phyloP scores from a whole-genome alignment of 1,284 basidiomycete genomes.

The Trichosporon sp. region DNA sequence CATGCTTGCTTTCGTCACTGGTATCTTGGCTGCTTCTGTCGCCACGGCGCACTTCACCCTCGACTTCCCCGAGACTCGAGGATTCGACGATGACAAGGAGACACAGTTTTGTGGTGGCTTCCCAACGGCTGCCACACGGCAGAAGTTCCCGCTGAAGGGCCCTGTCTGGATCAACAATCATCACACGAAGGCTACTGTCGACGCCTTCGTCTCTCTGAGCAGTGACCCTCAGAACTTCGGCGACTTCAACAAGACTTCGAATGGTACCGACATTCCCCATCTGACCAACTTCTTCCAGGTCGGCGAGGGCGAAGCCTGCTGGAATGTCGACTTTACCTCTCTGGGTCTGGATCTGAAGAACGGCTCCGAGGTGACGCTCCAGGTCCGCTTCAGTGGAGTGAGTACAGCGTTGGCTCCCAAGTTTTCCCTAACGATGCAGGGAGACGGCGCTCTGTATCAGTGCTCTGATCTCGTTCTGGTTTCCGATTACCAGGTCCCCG shows the following conservation, averaged over 20 bases:
- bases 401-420: constrained; percentile 9
- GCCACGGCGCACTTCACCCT: constrained; percentile 65
- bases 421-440: constrained; percentile 48
- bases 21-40: constrained; percentile 26
- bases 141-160: constrained; percentile 60
- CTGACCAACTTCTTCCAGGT: constrained; percentile 54
- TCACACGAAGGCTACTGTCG: constrained; percentile 49
- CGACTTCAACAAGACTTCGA: constrained; percentile 56
- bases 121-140: constrained; percentile 51
- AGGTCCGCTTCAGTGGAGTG: constrained; percentile 36
- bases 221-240: constrained; percentile 56
- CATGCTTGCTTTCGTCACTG: not conserved
- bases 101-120: constrained; percentile 49
- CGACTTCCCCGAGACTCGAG: constrained; percentile 60
- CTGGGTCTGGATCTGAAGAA: constrained; percentile 53
- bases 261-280: constrained; percentile 34
- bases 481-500: constrained; percentile 50
- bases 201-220: constrained; percentile 54
- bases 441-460: constrained; percentile 66
- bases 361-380: constrained; percentile 37
- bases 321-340: constrained; percentile 56
- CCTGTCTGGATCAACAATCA: constrained; percentile 35
- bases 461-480: constrained; percentile 67
- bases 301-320: constrained; percentile 58
- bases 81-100: constrained; percentile 59